Evolutionary conservation across 2,329 filamentous ascomycete genomes (phyloP).

Genomic region (Thelonectria olida): DNA sequence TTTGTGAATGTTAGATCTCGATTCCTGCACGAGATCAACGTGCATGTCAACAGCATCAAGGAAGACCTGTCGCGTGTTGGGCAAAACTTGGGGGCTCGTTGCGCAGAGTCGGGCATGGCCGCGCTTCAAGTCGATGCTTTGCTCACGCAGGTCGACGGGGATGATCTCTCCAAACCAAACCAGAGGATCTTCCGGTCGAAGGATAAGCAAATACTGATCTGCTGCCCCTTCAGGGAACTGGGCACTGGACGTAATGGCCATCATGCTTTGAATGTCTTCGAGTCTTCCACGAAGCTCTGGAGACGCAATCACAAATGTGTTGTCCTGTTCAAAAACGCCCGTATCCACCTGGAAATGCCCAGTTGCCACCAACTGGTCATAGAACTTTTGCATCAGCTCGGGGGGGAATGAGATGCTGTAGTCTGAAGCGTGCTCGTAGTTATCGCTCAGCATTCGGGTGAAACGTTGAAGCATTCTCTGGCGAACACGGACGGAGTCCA

Average conservation of each 20-base stretch:
- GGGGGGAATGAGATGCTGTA: constrained; percentile 82
- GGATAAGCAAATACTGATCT: constrained; percentile 81
- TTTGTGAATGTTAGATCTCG: constrained; percentile 90
- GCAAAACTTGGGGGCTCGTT: constrained; percentile 82
- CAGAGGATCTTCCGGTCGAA: constrained; percentile 81
- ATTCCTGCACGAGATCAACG: constrained; percentile 89
- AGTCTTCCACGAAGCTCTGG: constrained; percentile 78
- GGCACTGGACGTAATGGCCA: constrained; percentile 73
- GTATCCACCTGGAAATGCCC: constrained; percentile 90
- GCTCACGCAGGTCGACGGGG: constrained; percentile 75
- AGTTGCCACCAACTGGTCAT: constrained; percentile 81
- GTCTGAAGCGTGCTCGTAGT: constrained; percentile 96
- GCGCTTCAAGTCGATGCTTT: constrained; percentile 84
- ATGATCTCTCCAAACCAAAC: constrained; percentile 85
- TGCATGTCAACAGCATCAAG: constrained; percentile 82
- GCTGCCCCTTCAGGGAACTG: constrained; percentile 73
- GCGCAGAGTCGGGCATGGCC: constrained; percentile 90
- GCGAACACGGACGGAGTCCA: constrained; percentile 94
- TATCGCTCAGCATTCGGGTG: constrained; percentile 86
- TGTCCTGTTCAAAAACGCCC: constrained; percentile 74
- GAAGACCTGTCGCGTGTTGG: constrained; percentile 82
- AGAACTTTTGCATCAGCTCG: constrained; percentile 77
- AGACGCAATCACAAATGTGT: constrained; percentile 86
- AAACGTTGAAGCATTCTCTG: constrained; percentile 98
- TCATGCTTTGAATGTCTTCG: constrained; percentile 84